Evolutionary conservation across 768 basidiomycete genomes (phyloP).

Genomic region (Termitomyces sp.): DNA sequence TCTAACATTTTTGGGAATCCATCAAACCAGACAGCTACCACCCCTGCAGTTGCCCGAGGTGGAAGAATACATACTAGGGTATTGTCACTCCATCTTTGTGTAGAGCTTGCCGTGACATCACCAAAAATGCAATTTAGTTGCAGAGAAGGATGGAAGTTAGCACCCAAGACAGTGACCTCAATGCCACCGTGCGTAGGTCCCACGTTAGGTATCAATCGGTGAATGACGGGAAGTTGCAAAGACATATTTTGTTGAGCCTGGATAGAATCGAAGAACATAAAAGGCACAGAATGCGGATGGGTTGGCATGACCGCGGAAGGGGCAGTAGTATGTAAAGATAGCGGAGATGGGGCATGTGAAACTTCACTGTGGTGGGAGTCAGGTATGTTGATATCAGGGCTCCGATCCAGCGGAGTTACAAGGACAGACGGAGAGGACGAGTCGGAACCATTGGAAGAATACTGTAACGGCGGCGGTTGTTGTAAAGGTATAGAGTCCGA

Average conservation of each 20-base stretch:
- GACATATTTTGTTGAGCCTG: slow-evolving; percentile 41
- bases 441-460: slow-evolving; percentile 36
- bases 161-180: slow-evolving; percentile 90
- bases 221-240: slow-evolving; percentile 65
- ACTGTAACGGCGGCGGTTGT: slow-evolving; percentile 28
- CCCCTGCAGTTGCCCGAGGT: slow-evolving; percentile 72
- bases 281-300: slow-evolving; percentile 42
- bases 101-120: slow-evolving; percentile 72
- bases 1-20: slow-evolving; percentile 62
- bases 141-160: slow-evolving; percentile 76
- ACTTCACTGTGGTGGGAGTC: slow-evolving; percentile 21
- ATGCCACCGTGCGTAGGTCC: slow-evolving; percentile 91
- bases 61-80: slow-evolving; percentile 90
- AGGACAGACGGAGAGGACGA: slow-evolving; percentile 42
- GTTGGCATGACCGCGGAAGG: slow-evolving; percentile 23
- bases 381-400: slow-evolving; percentile 33
- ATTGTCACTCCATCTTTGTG: slow-evolving; percentile 88
- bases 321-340: slow-evolving; percentile 17
- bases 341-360: slow-evolving; percentile 21
- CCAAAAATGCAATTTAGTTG: slow-evolving; percentile 83
- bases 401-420: slow-evolving; percentile 37
- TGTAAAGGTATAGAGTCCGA: slow-evolving; percentile 23
- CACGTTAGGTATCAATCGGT: slow-evolving; percentile 75
- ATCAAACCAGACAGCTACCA: slow-evolving; percentile 87
- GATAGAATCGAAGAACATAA: slow-evolving; percentile 55